Conservation (phyloP, 2,329 filamentous ascomycete genomes). For the Cordyceps militaris region DNA sequence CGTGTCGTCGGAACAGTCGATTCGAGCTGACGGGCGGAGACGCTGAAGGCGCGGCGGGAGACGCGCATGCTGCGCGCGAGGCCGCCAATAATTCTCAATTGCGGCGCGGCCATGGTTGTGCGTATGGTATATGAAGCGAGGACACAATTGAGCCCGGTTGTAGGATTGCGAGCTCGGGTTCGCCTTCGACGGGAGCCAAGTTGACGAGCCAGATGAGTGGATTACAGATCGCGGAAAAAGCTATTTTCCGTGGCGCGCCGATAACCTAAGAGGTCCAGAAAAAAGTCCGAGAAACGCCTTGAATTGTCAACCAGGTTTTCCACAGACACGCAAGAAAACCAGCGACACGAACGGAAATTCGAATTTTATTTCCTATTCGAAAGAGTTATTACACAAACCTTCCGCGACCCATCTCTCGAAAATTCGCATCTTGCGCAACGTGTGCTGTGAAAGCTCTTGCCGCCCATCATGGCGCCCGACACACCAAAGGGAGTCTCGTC, state of each 20-base stretch:
- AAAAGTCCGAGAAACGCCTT: constrained; percentile 7
- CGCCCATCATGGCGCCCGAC: constrained; percentile 37
- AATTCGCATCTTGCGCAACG: background rate
- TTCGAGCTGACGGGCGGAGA: constrained; percentile 42
- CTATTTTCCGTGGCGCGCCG: constrained; percentile 7
- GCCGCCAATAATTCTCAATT: constrained; percentile 38
- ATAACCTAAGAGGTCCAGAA: constrained; percentile 1
- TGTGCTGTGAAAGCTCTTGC: background rate
- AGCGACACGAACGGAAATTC: background rate
- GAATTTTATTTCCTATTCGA: background rate
- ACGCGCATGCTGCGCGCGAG: constrained; percentile 38
- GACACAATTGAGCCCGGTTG: constrained; percentile 2
- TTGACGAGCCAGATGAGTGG: constrained; percentile 14
- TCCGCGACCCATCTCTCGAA: background rate
- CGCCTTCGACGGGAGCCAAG: background rate
- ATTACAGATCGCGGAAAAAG: constrained; percentile 15
- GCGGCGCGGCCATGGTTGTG: constrained; percentile 37
- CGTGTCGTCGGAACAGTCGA: constrained; percentile 33
- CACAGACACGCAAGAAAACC: background rate
- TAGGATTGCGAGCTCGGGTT: background rate
- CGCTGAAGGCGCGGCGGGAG: constrained; percentile 40
- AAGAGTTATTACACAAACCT: too few species aligned
- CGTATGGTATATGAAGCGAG: background rate
- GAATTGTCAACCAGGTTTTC: background rate
- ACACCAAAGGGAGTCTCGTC: constrained; percentile 70